These are phyloP conservation scores for Pseudopithomyces maydicus DNA, from an alignment of 2,329 filamentous ascomycete species.

Conservation along the genomic window DNA sequence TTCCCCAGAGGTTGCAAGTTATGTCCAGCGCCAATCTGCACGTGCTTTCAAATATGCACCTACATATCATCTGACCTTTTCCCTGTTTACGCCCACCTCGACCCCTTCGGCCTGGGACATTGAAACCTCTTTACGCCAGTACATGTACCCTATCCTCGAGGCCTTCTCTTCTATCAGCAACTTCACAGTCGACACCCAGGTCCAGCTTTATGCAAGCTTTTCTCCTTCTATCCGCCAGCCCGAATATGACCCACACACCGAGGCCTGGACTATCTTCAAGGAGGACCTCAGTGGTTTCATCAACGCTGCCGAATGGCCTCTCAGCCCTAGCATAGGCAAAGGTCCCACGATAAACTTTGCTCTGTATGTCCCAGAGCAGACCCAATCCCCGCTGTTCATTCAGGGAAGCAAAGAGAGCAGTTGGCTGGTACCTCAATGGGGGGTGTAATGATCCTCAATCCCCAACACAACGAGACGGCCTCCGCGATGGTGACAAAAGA, in stretches of 20 bases:
- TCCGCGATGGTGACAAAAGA: slow-evolving; percentile 63
- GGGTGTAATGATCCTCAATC: slow-evolving; percentile 75
- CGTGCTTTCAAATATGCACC: slow-evolving; percentile 88
- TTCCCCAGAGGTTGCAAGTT: slow-evolving; percentile 47
- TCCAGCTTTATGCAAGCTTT: slow-evolving; percentile 84
- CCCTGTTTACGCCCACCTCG: slow-evolving; percentile 82
- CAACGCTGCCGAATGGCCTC: slow-evolving; percentile 96
- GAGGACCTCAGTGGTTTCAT: slow-evolving; percentile 93
- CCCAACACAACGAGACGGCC: slow-evolving; percentile 37
- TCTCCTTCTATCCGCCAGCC: slow-evolving; percentile 66
- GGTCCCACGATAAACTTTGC: slow-evolving; percentile 97
- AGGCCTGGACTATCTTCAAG: slow-evolving; percentile 73
- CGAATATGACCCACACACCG: slow-evolving; percentile 56
- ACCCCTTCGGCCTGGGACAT: slow-evolving; percentile 90
- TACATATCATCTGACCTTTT: slow-evolving; percentile 95
- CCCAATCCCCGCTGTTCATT: slow-evolving; percentile 64
- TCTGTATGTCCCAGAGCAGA: slow-evolving; percentile 80
- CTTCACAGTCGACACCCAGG: slow-evolving; percentile 94
- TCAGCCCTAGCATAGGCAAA: slow-evolving; percentile 89
- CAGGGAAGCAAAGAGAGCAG: slow-evolving; percentile 69
- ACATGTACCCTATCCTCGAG: slow-evolving; percentile 80
- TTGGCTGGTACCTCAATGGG: slow-evolving; percentile 98
- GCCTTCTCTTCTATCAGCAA: slow-evolving; percentile 85
- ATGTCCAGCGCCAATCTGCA: slow-evolving; percentile 73
- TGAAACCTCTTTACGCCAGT: slow-evolving; percentile 76